phyloP scores from a whole-genome alignment of 352 stramenopile genomes.

The Phytophthora foliorum region DNA sequence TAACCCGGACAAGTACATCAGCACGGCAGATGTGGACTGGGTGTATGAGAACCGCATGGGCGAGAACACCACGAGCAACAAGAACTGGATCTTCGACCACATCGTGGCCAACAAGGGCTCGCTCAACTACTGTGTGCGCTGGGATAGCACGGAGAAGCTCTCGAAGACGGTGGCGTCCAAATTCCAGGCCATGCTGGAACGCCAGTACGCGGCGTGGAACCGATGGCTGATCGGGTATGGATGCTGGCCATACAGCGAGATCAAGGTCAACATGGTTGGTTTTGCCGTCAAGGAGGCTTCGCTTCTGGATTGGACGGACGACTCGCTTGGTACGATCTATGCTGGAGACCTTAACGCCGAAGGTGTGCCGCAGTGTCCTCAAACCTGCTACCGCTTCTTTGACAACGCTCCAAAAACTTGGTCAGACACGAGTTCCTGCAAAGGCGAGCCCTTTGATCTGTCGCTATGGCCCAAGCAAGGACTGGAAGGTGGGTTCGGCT shows the following conservation, averaged over 20 bases:
- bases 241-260: slow-evolving; percentile 30
- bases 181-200: slow-evolving; percentile 49
- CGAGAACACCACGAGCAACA: slow-evolving; percentile 33
- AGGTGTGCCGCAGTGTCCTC: slow-evolving; percentile 40
- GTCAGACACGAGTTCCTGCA: slow-evolving; percentile 37
- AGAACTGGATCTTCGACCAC: slow-evolving; percentile 57
- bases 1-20: slow-evolving; percentile 36
- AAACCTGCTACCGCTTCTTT: slow-evolving; percentile 47
- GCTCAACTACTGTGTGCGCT: slow-evolving; percentile 54
- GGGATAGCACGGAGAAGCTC: slow-evolving; percentile 47
- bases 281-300: slow-evolving; percentile 26
- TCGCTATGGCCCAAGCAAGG: slow-evolving; percentile 47
- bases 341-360: slow-evolving; percentile 33
- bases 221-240: slow-evolving; percentile 41
- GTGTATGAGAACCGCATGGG: slow-evolving; percentile 35
- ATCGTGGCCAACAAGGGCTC: slow-evolving; percentile 51
- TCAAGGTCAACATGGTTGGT: slow-evolving; percentile 35
- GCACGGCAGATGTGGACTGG: slow-evolving; percentile 22
- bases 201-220: slow-evolving; percentile 49
- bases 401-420: slow-evolving; percentile 31
- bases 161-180: slow-evolving; percentile 45
- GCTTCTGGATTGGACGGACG: slow-evolving; percentile 25
- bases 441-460: slow-evolving; percentile 45
- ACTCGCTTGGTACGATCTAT: slow-evolving; percentile 39
- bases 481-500: slow-evolving; percentile 31